Conservation (phyloP, 495 filamentous ascomycete species). For the Aspergillus carlsbadensis region DNA sequence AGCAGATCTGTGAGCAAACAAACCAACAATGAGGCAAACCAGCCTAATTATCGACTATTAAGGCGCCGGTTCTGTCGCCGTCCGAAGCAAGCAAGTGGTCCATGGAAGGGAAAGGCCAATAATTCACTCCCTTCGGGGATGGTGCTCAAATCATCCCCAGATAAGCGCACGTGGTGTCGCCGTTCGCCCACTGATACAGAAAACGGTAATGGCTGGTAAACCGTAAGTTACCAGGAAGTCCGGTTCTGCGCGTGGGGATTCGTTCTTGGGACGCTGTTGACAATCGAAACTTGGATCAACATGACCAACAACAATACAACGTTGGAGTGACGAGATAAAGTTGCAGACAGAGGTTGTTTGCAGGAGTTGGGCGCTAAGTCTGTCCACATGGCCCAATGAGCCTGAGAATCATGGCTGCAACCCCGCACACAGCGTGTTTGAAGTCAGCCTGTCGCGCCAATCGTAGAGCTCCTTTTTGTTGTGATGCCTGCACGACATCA, state of each 20-base stretch:
- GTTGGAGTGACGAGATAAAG: conserved; percentile 16
- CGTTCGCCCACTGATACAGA: neutral
- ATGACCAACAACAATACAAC: conserved; percentile 5
- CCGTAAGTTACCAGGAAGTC: neutral
- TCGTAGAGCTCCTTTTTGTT: neutral
- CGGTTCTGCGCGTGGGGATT: neutral
- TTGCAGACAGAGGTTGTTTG: conserved; percentile 13
- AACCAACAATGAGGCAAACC: neutral
- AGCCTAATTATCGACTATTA: neutral
- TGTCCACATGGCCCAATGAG: conserved; percentile 18
- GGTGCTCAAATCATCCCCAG: neutral
- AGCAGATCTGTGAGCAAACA: neutral
- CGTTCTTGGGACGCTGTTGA: neutral
- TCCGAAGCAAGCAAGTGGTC: neutral
- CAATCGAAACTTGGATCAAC: neutral
- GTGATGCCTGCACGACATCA: conserved; percentile 5
- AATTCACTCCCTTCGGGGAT: conserved; percentile 1
- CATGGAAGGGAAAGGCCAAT: neutral
- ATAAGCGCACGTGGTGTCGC: too few species aligned
- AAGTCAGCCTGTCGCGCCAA: conserved; percentile 9
- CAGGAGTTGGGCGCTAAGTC: conserved; percentile 14
- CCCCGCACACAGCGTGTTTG: conserved; percentile 20
- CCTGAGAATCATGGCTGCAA: neutral
- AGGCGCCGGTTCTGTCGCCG: neutral
- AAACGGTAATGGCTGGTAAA: neutral